Conservation (phyloP, 1,284 basidiomycete species). For the Cryptococcus sp. region DNA sequence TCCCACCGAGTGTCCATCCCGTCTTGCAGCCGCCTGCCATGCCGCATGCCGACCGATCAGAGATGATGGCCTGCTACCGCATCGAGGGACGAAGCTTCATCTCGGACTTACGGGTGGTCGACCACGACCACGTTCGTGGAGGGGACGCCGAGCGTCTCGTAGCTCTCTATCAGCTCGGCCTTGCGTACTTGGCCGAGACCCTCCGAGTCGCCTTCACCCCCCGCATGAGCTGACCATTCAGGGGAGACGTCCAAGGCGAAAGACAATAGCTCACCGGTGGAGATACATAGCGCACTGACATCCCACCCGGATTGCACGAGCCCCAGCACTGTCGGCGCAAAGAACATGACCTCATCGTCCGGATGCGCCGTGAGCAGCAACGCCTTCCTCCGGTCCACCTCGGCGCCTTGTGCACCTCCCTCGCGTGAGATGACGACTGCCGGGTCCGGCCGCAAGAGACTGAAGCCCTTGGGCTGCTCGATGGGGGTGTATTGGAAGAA, state of each 20-base stretch:
- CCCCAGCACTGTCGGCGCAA: conserved; percentile 52
- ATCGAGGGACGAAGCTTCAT: background rate
- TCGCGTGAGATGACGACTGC: background rate
- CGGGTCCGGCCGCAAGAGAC: background rate
- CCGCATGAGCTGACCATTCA: background rate
- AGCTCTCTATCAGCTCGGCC: conserved; percentile 65
- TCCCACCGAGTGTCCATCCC: conserved; percentile 57
- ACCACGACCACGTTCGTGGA: conserved; percentile 59
- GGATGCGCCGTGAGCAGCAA: conserved; percentile 53
- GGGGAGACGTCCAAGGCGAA: background rate
- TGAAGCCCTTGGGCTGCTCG: background rate
- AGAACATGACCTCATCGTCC: conserved; percentile 76
- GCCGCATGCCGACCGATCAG: too few species aligned
- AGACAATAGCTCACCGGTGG: conserved; percentile 43
- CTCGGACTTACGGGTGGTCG: conserved; percentile 65
- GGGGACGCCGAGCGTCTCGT: conserved; percentile 67
- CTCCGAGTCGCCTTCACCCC: conserved; percentile 64
- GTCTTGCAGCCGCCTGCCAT: conserved; percentile 68
- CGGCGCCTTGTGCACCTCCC: background rate
- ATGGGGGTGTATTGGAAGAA: background rate
- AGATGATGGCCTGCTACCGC: background rate
- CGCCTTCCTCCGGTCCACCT: conserved; percentile 9
- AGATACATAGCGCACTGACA: conserved; percentile 53
- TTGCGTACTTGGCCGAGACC: conserved; percentile 67
- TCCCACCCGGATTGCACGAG: conserved; percentile 36